phyloP scores from a whole-genome alignment of 306 rosid genomes.

The Hippophae rhamnoides region DNA sequence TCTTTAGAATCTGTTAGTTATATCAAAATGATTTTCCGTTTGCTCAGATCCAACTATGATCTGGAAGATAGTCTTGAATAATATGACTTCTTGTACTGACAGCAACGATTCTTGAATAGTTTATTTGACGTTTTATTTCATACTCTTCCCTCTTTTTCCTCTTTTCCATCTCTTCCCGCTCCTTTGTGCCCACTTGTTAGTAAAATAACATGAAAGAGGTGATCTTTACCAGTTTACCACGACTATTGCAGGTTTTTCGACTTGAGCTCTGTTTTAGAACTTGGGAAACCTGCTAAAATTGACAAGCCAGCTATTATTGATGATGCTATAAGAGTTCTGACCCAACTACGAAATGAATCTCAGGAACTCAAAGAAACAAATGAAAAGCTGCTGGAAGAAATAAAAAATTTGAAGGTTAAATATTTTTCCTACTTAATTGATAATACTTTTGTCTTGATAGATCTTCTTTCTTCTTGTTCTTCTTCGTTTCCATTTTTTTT shows the following conservation, averaged over 20 bases:
- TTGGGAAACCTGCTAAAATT: slow-evolving; percentile 58
- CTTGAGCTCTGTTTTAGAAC: slow-evolving; percentile 71
- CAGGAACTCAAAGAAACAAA: slow-evolving; percentile 68
- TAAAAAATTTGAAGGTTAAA: slow-evolving; percentile 60
- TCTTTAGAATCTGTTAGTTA: not conserved
- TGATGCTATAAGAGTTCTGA: slow-evolving; percentile 73
- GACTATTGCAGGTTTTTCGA: slow-evolving; percentile 52
- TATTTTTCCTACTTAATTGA: too few species aligned
- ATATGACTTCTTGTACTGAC: not conserved
- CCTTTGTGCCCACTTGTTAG: not conserved
- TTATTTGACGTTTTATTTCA: not conserved
- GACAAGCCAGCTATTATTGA: slow-evolving; percentile 78
- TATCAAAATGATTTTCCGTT: not conserved
- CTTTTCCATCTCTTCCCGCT: not conserved
- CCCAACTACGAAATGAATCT: slow-evolving; percentile 62
- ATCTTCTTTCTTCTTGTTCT: too few species aligned
- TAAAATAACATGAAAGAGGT: not conserved
- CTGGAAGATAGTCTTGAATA: not conserved
- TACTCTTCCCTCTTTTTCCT: not conserved
- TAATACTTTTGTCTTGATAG: too few species aligned
- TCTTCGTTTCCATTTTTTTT: too few species aligned
- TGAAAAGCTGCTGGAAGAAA: slow-evolving; percentile 63
- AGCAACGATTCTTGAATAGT: not conserved
- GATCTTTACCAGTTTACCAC: not conserved
- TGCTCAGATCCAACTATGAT: slow-evolving; percentile 2